Evolutionary conservation across 345 rosid genomes (phyloP), one percentile per base, ranked within the genome.

Genomic region (Eutrema yunnanense): DNA sequence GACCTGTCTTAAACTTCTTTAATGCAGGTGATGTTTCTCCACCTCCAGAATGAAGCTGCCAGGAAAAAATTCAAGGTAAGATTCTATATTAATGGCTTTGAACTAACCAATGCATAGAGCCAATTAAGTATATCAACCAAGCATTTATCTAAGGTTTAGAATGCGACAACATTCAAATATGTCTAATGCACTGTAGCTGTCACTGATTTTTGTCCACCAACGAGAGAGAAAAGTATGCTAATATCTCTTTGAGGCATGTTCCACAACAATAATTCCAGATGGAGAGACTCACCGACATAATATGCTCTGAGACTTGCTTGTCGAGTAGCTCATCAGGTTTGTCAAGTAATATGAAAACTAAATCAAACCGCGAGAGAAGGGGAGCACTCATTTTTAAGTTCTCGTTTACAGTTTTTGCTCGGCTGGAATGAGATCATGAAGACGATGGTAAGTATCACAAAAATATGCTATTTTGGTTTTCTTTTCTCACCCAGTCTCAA

Each of bases 341-440:
- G 80, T 95, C 99, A 71, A 92, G 97, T 76, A 95, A 80, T 75
- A 92, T 95, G 92, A 89, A 94, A 69, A 92, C 93, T 83, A 95
- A 80, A 87, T 95, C 99, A 75, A 95, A 95, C 75, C 99, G 87
- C 8, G 97, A 89, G 77, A 94, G 93, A 52, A 94, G 92, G 72
- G 99, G 93, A 74, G 93, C 92, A 78, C 87, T 95, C 97, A 92
- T 92, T 77, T 90, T 92, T 82, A 95, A 82, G 79, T 95, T 95
- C 79, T 95, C 99, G 22, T 95, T 95, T 76, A 95, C 97, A 36
- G 99, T 95, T 88, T 87, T 94, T 37, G 97, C 96, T 46, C 96
- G 99, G 88, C 96, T 95, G 96, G 87, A 88, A 83, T 75, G 72
- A 67, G 72, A 82, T 74, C 78, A 76, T 66, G 69, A 59, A 65